Base-by-base conservation (phyloP, 495 filamentous ascomycete genomes). In the Penicillium lividum region DNA sequence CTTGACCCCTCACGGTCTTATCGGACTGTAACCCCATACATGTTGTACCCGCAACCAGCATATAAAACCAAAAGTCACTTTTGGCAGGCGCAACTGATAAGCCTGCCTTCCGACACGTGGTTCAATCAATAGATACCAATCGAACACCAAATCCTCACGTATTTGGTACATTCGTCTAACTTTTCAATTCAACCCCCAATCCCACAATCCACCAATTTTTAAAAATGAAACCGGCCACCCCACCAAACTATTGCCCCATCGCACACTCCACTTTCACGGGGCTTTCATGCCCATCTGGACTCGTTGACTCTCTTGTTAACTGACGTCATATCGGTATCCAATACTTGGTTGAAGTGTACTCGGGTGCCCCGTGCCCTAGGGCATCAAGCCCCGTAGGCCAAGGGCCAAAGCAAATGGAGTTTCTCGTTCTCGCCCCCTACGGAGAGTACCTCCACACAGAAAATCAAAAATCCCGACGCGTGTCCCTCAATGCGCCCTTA, bases 31-130 rank as follows among this genome's bases (percentile, higher is more conserved):
- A 57, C 59, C 59, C 54, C 25, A 33, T 49, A 30, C 22, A 28
- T 30, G 46, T 10, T 31, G 11, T n/a, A 33, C 47, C 16, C 25
- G 29, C 16, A 50, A 40, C 13, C 38, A 40, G 38, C 15, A 40
- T 36, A 36, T 36, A 36, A 11, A 9, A 11, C 4, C 6, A 0
- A 40, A 40, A 40, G 15, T 40, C 38, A 40, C 38, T 40, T 16
- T n/a, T 9, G 7, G 33, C 7, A 11, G 33, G 42, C 29, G 48
- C 33, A 51, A 22, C 56, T 63, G 61, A 63, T 63, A 63, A 63
- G 61, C 44, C 61, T 43, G 16, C 56, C 42, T 59, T 29, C 34
- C 33, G 48, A 56, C 61, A 63, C 61, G 61, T 63, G 61, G 38
- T 56, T 10, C 29, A 6, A 31, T 34, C 34, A 42, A 30, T 38